These are phyloP conservation scores for Parietichytrium sp. DNA, from an alignment of 108 stramenopile genomes.

Conservation along the genomic window DNA sequence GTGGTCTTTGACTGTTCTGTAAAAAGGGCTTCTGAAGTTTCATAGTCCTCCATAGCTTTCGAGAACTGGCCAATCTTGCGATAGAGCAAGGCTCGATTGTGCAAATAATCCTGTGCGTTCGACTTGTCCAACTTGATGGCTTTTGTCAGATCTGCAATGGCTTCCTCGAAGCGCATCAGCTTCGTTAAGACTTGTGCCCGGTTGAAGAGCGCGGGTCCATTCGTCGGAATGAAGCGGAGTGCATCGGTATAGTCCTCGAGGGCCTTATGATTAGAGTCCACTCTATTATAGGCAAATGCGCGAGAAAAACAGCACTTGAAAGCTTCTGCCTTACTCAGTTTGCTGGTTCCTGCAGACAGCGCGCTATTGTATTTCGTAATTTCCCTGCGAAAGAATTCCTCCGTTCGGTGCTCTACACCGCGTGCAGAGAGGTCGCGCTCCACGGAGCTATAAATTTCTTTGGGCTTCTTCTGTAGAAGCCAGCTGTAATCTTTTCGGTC, in stretches of 20 bases:
- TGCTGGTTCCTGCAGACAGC: neutral
- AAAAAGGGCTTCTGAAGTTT: neutral
- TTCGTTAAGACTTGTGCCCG: neutral
- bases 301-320: conserved; percentile 11
- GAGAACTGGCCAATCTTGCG: conserved; percentile 13
- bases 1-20: neutral
- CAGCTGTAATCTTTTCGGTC: neutral
- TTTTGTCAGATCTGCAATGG: conserved; percentile 7
- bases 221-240: neutral
- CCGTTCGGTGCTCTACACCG: neutral
- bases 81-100: conserved; percentile 14
- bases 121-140: neutral
- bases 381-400: neutral
- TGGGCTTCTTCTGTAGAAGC: neutral
- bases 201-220: neutral
- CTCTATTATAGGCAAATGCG: neutral
- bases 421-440: conserved; percentile 16
- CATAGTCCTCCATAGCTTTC: conserved; percentile 1
- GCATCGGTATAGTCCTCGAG: conserved; percentile 8
- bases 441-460: neutral
- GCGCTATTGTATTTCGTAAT: neutral
- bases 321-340: neutral
- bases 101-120: neutral
- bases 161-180: neutral
- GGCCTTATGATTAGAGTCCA: neutral